Evolutionary conservation across 768 basidiomycete genomes (phyloP), one percentile per base, ranked within the genome.

Genomic region (Suillus discolor): DNA sequence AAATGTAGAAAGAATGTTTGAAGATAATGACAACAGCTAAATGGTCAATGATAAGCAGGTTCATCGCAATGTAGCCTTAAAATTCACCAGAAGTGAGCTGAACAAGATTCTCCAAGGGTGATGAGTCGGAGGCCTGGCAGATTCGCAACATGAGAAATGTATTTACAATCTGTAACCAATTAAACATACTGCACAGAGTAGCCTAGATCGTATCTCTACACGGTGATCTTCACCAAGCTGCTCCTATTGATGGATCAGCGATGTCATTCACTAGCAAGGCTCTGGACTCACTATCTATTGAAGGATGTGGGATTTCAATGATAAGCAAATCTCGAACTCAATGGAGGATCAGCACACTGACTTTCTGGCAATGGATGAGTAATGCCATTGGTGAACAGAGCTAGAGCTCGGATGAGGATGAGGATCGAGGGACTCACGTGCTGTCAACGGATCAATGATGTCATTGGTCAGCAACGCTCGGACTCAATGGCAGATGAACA

Each of bases 51-150:
- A 57, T 9, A 23, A 16, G 36, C 13, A 38, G 36, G 2, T 11
- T 57, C 12, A 8, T 38, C 7, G 13, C 2, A 36, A 38, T 12
- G 6, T n/a, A 2, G 36, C 55, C 13, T n/a, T 3, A 15, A n/a
- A 15, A 57, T 15, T 57, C 31, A 57, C 55, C 55, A n/a, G 55
- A 36, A n/a, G 6, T n/a, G 20, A 57, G n/a, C n/a, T 57, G 55
- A 6, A 38, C 34, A 15, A 23, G 4, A n/a, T 57, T 20, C n/a
- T 57, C 55, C 20, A 57, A 13, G 3, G 20, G 5, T 4, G 34
- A 57, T 36, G 34, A 36, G 34, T 34, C 34, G 13, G 20, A 36
- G 34, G 20, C 20, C 34, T 57, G 12, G 34, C 34, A 36, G 4
- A 57, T n/a, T 36, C 7, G 2, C 55, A 36, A 57, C 20, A 36